Conservation (phyloP, 1,284 basidiomycete species). For the Ustanciosporium gigantosporum region DNA sequence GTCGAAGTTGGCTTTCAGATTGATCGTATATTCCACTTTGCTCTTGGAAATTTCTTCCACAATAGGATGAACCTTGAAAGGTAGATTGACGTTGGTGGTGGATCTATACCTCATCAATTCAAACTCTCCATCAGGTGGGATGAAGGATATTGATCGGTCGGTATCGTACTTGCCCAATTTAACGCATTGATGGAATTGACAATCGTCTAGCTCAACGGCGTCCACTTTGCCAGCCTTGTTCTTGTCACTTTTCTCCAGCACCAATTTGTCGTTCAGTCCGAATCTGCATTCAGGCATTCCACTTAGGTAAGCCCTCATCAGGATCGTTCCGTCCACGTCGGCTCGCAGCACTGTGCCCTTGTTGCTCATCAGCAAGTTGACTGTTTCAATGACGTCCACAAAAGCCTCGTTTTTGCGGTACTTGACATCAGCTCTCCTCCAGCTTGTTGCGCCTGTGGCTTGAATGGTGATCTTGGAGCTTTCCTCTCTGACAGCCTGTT, state of each 20-base stretch:
- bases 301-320: constrained; percentile 95
- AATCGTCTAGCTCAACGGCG: constrained; percentile 81
- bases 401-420: constrained; percentile 99
- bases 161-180: constrained; percentile 90
- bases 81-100: constrained; percentile 92
- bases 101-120: constrained; percentile 97
- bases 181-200: constrained; percentile 98
- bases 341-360: constrained; percentile 91
- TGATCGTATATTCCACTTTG: constrained; percentile 86
- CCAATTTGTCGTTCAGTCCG: constrained; percentile 95
- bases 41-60: constrained; percentile 89
- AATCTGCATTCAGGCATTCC: constrained; percentile 98
- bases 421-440: constrained; percentile 90
- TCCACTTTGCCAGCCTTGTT: constrained; percentile 38
- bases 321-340: constrained; percentile 95
- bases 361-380: constrained; percentile 94
- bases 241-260: constrained; percentile 76
- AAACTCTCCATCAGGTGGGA: constrained; percentile 98
- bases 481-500: constrained; percentile 77
- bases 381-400: constrained; percentile 94
- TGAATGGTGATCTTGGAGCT: constrained; percentile 94
- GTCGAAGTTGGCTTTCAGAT: constrained; percentile 85
- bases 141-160: constrained; percentile 88
- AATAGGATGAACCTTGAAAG: constrained; percentile 84
- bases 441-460: constrained; percentile 90